phyloP scores from a whole-genome alignment of 768 basidiomycete species.

The Russula olivacea region DNA sequence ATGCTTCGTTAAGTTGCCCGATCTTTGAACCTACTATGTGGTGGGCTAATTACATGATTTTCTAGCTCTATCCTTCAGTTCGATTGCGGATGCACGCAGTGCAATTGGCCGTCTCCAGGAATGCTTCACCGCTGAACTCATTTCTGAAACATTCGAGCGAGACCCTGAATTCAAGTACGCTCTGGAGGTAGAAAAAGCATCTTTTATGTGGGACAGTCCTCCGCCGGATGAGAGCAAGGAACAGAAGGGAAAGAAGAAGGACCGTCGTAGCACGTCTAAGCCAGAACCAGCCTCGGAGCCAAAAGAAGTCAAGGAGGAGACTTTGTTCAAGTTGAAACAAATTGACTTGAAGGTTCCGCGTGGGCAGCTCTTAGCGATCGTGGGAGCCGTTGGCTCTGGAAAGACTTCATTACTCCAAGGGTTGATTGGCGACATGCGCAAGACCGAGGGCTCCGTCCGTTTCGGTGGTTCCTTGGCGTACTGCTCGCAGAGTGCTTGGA shows the following conservation, averaged over 20 bases:
- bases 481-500: conserved; percentile 88
- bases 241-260: conserved; percentile 21
- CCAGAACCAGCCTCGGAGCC: conserved; percentile 19
- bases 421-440: conserved; percentile 78
- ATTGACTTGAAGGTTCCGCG: conserved; percentile 64
- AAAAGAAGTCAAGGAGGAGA: conserved; percentile 33
- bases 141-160: conserved; percentile 50
- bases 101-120: conserved; percentile 70
- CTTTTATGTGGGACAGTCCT: conserved; percentile 84
- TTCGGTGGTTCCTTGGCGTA: conserved; percentile 78
- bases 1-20: conserved; percentile 41
- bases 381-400: conserved; percentile 68
- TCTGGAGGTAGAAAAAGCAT: conserved; percentile 57
- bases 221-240: conserved; percentile 42
- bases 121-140: conserved; percentile 79
- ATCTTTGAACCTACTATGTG: not conserved
- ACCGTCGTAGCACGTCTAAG: conserved; percentile 6
- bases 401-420: conserved; percentile 69
- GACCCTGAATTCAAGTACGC: conserved; percentile 57
- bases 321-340: conserved; percentile 58
- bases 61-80: conserved; percentile 59
- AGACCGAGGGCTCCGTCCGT: conserved; percentile 53
- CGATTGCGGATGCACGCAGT: conserved; percentile 81
- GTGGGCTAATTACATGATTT: not conserved
- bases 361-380: conserved; percentile 78